Percentiles rank a stretch among this genome's conserved stretches.
Conservation (phyloP, 768 basidiomycete species). For the Panaeolus papilionaceus region DNA sequence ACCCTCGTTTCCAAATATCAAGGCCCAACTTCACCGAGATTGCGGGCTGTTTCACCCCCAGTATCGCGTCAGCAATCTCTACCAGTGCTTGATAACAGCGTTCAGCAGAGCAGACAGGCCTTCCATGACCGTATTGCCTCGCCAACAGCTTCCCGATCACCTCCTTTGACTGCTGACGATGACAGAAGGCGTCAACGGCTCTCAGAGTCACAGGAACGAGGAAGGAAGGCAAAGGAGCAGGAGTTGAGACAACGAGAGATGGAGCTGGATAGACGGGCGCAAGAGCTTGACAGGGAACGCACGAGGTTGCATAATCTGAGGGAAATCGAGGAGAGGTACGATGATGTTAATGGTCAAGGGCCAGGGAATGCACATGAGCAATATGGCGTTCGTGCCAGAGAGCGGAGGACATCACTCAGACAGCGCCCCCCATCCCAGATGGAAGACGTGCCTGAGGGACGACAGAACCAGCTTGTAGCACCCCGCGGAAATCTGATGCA, state of each 20-base stretch:
- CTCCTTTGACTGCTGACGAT: constrained; percentile 33
- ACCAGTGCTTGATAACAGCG: constrained; percentile 30
- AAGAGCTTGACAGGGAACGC: constrained; percentile 65
- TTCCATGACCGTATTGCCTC: constrained; percentile 23
- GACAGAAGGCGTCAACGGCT: constrained; percentile 43
- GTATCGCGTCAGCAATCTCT: constrained; percentile 37
- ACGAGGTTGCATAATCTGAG: constrained; percentile 45
- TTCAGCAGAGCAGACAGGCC: constrained; percentile 27
- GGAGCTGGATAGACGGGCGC: constrained; percentile 57
- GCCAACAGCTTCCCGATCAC: constrained; percentile 14
- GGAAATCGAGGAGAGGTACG: constrained; percentile 28
- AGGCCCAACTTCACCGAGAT: constrained; percentile 46
- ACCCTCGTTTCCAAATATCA: constrained; percentile 71
- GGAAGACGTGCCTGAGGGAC: constrained; percentile 25
- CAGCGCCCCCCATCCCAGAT: constrained; percentile 37
- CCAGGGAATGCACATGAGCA: constrained; percentile 25
- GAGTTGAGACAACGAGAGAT: constrained; percentile 58
- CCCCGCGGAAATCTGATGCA: constrained; percentile 19
- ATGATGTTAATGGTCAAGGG: constrained; percentile 23
- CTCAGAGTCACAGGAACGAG: constrained; percentile 58
- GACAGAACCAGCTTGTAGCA: not conserved
- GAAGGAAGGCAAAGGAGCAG: constrained; percentile 61
- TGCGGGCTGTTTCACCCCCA: constrained; percentile 33
- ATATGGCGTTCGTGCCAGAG: constrained; percentile 36
- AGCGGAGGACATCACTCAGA: constrained; percentile 41